Conservation (phyloP, 768 basidiomycete species). For the Amanita rimosa region DNA sequence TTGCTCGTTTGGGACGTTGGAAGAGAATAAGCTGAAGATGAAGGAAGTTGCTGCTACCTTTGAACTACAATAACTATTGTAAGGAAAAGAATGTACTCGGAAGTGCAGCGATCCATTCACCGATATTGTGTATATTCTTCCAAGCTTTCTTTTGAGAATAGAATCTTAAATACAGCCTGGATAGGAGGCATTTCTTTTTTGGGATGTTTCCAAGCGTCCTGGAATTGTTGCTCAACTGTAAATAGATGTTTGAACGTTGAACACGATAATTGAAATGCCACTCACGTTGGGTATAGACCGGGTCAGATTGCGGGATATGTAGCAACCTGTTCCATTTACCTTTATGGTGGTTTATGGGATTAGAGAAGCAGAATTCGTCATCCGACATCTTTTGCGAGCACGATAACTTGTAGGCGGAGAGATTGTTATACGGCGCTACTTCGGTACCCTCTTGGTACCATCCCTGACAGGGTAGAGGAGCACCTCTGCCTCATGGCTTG, state of each 20-base stretch:
- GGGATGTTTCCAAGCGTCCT: conserved; percentile 45
- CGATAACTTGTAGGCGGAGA: not conserved
- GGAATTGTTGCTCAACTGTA: conserved; percentile 38
- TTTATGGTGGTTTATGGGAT: conserved; percentile 27
- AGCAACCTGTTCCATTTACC: conserved; percentile 32
- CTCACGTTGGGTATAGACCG: conserved; percentile 31
- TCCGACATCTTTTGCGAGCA: conserved; percentile 13
- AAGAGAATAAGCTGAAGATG: conserved; percentile 8
- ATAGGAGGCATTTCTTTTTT: conserved; percentile 38
- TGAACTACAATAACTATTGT: not conserved
- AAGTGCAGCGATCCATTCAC: conserved; percentile 16
- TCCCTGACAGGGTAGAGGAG: not conserved
- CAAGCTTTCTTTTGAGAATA: conserved; percentile 31
- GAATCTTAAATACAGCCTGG: conserved; percentile 38
- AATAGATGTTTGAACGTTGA: not conserved
- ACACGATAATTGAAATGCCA: conserved; percentile 1
- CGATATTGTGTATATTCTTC: conserved; percentile 35
- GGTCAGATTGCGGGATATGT: conserved; percentile 22
- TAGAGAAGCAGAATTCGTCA: conserved; percentile 32
- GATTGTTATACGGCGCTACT: not conserved
- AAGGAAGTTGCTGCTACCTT: not conserved
- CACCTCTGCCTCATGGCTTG: conserved; percentile 1
- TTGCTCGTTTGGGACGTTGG: conserved; percentile 35
- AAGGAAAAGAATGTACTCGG: not conserved
- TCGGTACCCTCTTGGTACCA: not conserved